Evolutionary conservation across 78 protist genomes (phyloP), one percentile per base, ranked within the genome.

Genomic region (Anaeramoeba ignava): DNA sequence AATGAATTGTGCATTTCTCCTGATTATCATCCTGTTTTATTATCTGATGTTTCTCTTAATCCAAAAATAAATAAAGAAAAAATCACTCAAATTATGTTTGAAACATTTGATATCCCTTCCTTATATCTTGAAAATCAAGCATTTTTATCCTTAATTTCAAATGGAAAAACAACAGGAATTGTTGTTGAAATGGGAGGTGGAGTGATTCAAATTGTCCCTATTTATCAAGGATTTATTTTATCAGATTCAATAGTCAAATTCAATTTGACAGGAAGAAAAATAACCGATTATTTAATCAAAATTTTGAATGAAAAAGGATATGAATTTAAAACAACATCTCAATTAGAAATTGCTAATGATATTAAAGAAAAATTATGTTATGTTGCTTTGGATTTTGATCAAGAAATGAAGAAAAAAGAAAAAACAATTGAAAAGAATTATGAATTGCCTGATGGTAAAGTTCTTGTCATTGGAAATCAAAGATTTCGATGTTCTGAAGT

Each of bases 121-220:
- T 78, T 88, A 17, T 88, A 83, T 42, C 33, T 88, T 34, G 87
- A 84, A 73, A 42, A 83, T 42, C 78, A 3, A 42, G 82, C 90
- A 0, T 85, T 88, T 27, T 78, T 83, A 1, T 83, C 90, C 0
- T 38, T 84, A 27, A 82, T 38, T 83, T 38, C 90, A 31, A 79
- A 67, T 31, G 90, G 85, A 38, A n/a, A 81, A 23, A 41, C 81
- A 31, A 84, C 90, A 31, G 90, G 80, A 1, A 80, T 88, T 38
- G 90, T 88, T 8, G 82, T 88, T 39, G 90, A 84, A 3, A 2
- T 85, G 1, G 89, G 89, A 27, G 89, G 42, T 0, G 81, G 79
- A 2, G 1, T 1, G 33, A 79, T 82, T 33, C 33, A 83, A n/a
- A 82, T 41, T 8, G 83, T 80, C n/a, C 87, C 87, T 2, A 82